These are phyloP conservation scores for Dactylonectria estremocensis DNA, from an alignment of 2,329 filamentous ascomycete genomes.

Conservation along the genomic window DNA sequence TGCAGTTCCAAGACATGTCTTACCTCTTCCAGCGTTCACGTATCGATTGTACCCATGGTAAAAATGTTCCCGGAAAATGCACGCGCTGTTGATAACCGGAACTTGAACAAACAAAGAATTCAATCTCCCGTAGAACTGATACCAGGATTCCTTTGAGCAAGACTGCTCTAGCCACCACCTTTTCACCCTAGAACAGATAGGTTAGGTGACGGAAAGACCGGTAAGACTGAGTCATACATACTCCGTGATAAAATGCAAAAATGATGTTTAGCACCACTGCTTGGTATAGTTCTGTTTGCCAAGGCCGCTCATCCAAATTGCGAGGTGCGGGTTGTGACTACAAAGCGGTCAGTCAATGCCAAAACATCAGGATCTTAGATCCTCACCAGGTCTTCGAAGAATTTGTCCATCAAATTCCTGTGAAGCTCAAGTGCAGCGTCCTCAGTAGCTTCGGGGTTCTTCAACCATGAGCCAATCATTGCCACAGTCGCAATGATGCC, in stretches of 20 bases:
- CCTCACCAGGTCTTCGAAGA: conserved; percentile 50
- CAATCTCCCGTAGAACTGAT: conserved; percentile 52
- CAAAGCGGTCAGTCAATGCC: neutral
- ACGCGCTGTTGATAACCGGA: conserved; percentile 53
- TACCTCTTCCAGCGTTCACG: conserved; percentile 56
- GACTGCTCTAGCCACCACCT: conserved; percentile 50
- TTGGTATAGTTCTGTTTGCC: conserved; percentile 54
- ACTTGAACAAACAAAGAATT: conserved; percentile 55
- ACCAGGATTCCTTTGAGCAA: conserved; percentile 55
- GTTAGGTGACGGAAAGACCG: neutral
- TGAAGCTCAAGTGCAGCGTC: conserved; percentile 52
- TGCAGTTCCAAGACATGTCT: neutral
- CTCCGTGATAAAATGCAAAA: conserved; percentile 57
- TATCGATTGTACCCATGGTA: conserved; percentile 52
- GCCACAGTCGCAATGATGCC: conserved; percentile 50
- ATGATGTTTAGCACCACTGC: conserved; percentile 56
- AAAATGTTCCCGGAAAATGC: conserved; percentile 56
- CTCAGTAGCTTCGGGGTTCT: conserved; percentile 46
- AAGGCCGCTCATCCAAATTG: conserved; percentile 37
- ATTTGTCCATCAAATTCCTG: conserved; percentile 49
- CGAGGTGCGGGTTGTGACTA: conserved; percentile 39
- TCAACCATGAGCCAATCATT: conserved; percentile 59
- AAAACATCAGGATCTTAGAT: neutral
- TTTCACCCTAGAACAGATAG: conserved; percentile 48
- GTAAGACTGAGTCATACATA: conserved; percentile 28